Base-by-base conservation (phyloP, 108 stramenopile species). In the Nitzschia sp. region DNA sequence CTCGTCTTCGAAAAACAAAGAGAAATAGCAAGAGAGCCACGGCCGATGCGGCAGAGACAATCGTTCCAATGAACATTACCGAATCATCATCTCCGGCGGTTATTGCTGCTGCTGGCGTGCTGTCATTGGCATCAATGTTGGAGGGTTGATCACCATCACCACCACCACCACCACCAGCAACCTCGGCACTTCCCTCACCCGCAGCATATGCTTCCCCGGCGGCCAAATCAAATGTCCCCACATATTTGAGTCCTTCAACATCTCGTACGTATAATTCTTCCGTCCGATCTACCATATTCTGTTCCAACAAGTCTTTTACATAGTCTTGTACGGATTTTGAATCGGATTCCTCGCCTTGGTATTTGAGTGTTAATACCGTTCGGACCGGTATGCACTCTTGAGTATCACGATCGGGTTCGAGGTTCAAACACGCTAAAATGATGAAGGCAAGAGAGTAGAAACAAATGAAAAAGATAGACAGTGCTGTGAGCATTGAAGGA, bases 351-450 rank as follows among this genome's bases (percentile, higher is more conserved):
- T 38, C 17, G 15, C 60, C 60, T 25, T 11, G 19, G 25, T 44
- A 61, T 22, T 44, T 41, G 23, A 61, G 41, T 13, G 21, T 19
- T 21, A 61, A 11, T n/a, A 61, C 60, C 9, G 60, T 25, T 4
- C 60, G 35, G 11, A 61, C 33, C 1, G 60, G 21, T 11, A 61
- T 38, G 38, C 60, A 61, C n/a, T n/a, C n/a, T 26, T 61, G 41
- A 26, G 60, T 41, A 17, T 36, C 2, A 22, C 21, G 38, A 0
- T 56, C 55, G 27, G 55, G 27, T 3, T 6, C 30, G 27, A 56
- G 27, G 2, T 56, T 15, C 4, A 2, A 8, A n/a, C 55, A 56
- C 2, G 55, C 55, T 56, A 15, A n/a, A n/a, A n/a, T n/a, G n/a
- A n/a, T n/a, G n/a, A 50, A 50, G 23, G 55, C 4, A 56, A 26